Percentiles rank a stretch among this genome's conserved stretches.
Evolutionary conservation across 352 stramenopile genomes (phyloP).

Genomic region (Pythium aristosporum): DNA sequence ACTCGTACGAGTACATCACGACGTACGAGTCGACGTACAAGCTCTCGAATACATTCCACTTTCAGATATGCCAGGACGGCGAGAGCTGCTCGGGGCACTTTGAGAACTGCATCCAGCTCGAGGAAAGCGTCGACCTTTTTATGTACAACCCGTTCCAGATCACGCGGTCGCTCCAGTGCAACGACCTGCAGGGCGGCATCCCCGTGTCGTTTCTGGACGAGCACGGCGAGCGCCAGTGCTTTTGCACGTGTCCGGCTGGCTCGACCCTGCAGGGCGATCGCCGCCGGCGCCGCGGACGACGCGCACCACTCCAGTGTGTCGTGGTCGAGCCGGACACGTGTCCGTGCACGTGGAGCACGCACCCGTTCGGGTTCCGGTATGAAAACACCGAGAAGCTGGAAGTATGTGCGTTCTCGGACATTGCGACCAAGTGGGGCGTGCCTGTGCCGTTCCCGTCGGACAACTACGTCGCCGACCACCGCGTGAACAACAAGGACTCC

Average conservation of each 20-base stretch:
- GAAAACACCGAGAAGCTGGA: slow-evolving; percentile 27
- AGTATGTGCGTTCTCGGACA: slow-evolving; percentile 36
- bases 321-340: slow-evolving; percentile 31
- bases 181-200: slow-evolving; percentile 34
- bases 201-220: slow-evolving; percentile 47
- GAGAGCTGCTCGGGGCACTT: slow-evolving; percentile 25
- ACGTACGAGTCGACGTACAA: slow-evolving; percentile 29
- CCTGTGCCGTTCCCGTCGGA: slow-evolving; percentile 52
- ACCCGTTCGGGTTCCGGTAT: slow-evolving; percentile 26
- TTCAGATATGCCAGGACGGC: slow-evolving; percentile 34
- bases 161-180: slow-evolving; percentile 38
- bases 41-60: slow-evolving; percentile 40
- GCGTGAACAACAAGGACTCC: slow-evolving; percentile 27
- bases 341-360: slow-evolving; percentile 47
- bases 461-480: slow-evolving; percentile 53
- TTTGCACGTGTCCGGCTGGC: slow-evolving; percentile 50
- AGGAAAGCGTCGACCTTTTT: slow-evolving; percentile 44
- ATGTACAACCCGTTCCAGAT: slow-evolving; percentile 66
- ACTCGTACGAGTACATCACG: slow-evolving; percentile 38
- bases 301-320: slow-evolving; percentile 25
- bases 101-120: slow-evolving; percentile 37
- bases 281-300: neutral
- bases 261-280: slow-evolving; percentile 24
- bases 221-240: slow-evolving; percentile 43
- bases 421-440: slow-evolving; percentile 38